These are phyloP conservation scores for Trichophyton mentagrophytes DNA, from an alignment of 2,329 filamentous ascomycete species.

Conservation along the genomic window DNA sequence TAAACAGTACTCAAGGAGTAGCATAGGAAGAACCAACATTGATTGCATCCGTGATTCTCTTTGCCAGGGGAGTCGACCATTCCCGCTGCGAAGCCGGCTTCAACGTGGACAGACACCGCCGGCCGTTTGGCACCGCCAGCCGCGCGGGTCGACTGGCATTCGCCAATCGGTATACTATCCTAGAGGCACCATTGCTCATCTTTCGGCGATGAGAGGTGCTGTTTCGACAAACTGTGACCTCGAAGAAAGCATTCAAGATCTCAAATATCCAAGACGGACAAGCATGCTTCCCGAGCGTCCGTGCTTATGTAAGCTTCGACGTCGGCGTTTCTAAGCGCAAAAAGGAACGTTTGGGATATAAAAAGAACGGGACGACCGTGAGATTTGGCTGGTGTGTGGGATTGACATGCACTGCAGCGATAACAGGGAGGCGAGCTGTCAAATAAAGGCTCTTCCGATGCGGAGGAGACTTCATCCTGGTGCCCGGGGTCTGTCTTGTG, in stretches of 20 bases:
- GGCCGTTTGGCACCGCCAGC: constrained; percentile 14
- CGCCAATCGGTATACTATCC: constrained; percentile 13
- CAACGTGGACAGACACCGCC: constrained; percentile 24
- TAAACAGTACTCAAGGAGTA: neutral
- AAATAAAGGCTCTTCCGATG: neutral
- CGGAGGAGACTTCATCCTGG: neutral
- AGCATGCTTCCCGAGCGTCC: neutral
- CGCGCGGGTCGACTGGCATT: constrained; percentile 11
- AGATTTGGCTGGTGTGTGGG: too few relatives aligned
- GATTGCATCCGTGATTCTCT: constrained; percentile 75
- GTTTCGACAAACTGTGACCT: neutral
- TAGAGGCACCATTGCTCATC: constrained; percentile 15
- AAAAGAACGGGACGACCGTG: neutral
- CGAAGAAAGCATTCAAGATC: neutral
- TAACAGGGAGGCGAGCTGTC: neutral
- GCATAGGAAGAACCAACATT: constrained; percentile 43
- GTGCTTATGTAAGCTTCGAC: neutral
- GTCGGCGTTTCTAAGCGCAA: neutral
- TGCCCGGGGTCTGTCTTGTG: too few relatives aligned
- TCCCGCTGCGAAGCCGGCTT: constrained; percentile 34
- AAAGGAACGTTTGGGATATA: neutral
- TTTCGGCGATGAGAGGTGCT: constrained; percentile 10
- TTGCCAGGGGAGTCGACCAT: constrained; percentile 89
- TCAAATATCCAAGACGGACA: neutral
- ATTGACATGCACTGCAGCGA: neutral